Evolutionary conservation across 2,329 filamentous ascomycete species (phyloP), one percentile per base, ranked within the genome.

Genomic region (Monosporascus sp.): DNA sequence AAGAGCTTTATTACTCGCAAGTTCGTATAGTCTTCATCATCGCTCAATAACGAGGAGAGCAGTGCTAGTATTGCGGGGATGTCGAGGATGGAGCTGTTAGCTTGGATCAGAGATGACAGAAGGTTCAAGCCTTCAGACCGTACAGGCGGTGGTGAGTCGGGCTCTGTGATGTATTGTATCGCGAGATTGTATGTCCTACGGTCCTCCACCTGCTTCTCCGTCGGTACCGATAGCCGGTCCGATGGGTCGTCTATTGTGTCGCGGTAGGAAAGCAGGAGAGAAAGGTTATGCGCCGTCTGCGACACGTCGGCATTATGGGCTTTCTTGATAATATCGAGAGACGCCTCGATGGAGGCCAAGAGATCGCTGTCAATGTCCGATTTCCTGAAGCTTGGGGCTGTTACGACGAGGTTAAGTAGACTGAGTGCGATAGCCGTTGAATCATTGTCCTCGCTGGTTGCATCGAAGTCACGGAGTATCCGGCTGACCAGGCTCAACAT

Each of bases 11-110:
- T 81, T 17, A 83, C 80, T n/a, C 82, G 78, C 3, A 87, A 73
- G 61, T 88, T 87, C 55, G 90, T 84, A 63, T 86, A 91, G 52
- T 88, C 86, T 52, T 90, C 88, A 6, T 77, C 73, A 48, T 88
- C 85, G 55, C 79, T 77, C 1, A 90, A 72, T 0, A 89, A 74
- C 9, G 79, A 82, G 1, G 83, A 82, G 50, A 90, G 73, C 1
- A 89, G 74, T 6, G 86, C 79, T 1, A 87, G 73, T 3, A 83
- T 74, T 1, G 83, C 79, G 1, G 82, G 82, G n/a, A 90, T 77
- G 62, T 90, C 86, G 17, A 90, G 66, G 9, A 86, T 73, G 0
- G 83, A 68, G 43, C 82, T 82, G 39, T 74, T 71, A 0, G 77
- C 67, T 24, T 74, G 59, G 39, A 90, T 78, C 8, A 90, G 72